A percentile compares a stretch with the other conserved stretches of the same genome.
phyloP scores from a whole-genome alignment of 2,329 filamentous ascomycete species.

The Pezicula neosporulosa region DNA sequence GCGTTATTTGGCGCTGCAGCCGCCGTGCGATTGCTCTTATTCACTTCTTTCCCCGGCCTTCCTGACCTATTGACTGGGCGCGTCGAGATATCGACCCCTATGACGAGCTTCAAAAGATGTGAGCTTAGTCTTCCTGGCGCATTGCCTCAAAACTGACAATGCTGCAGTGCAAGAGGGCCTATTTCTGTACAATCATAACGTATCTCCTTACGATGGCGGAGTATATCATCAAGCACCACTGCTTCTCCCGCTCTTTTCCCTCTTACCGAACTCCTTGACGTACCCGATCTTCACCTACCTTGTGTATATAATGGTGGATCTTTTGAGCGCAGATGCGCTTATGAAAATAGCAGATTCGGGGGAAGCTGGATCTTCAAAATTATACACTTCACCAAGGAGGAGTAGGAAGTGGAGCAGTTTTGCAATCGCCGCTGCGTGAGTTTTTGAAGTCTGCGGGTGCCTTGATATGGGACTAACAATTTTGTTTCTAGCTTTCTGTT shows the following conservation, averaged over 20 bases:
- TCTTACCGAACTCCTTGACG: conserved; percentile 68
- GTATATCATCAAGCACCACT: conserved; percentile 81
- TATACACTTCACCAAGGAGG: conserved; percentile 76
- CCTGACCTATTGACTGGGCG: conserved; percentile 83
- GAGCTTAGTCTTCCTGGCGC: conserved; percentile 33
- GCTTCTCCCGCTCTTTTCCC: conserved; percentile 84
- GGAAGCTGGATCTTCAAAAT: conserved; percentile 68
- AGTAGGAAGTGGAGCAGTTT: conserved; percentile 71
- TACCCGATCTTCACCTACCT: conserved; percentile 73
- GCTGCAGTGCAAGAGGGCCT: conserved; percentile 85
- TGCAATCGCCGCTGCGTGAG: conserved; percentile 76
- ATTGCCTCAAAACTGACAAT: conserved; percentile 7
- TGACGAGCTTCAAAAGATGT: conserved; percentile 98
- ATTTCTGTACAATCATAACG: conserved; percentile 93
- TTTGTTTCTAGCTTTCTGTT: conserved; percentile 69
- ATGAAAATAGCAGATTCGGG: conserved; percentile 77
- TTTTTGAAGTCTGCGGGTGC: neutral
- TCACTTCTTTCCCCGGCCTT: conserved; percentile 75
- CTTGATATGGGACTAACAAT: conserved; percentile 6
- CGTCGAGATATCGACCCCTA: conserved; percentile 94
- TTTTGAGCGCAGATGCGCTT: conserved; percentile 78
- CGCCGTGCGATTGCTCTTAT: conserved; percentile 74
- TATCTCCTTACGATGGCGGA: conserved; percentile 95
- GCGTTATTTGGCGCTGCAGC: conserved; percentile 74
- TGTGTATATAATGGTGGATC: conserved; percentile 77